phyloP scores from a whole-genome alignment of 352 stramenopile species.

The Phytophthora fragariaefolia region DNA sequence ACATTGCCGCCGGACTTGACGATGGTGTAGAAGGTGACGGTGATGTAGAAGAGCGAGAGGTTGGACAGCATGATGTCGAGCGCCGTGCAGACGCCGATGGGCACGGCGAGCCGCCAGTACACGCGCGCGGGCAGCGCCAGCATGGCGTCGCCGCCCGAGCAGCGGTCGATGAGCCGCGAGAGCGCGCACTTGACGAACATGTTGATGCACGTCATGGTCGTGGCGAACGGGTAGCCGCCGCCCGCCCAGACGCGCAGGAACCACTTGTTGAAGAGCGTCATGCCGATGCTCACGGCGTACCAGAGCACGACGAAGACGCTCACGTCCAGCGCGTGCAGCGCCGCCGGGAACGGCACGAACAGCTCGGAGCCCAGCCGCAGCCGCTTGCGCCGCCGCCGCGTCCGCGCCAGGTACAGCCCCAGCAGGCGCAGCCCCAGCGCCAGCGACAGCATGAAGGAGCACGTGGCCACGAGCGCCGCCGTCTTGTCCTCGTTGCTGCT shows the following conservation, averaged over 20 bases:
- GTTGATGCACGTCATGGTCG: slow-evolving; percentile 82
- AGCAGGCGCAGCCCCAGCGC: slow-evolving; percentile 54
- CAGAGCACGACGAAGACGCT: slow-evolving; percentile 77
- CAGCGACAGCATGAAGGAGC: slow-evolving; percentile 66
- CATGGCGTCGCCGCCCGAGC: slow-evolving; percentile 44
- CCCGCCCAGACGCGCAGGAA: slow-evolving; percentile 76
- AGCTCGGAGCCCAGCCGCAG: slow-evolving; percentile 23
- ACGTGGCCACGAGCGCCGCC: slow-evolving; percentile 55
- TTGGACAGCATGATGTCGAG: slow-evolving; percentile 88
- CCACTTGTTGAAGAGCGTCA: slow-evolving; percentile 90
- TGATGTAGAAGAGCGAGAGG: slow-evolving; percentile 88
- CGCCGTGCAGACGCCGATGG: slow-evolving; percentile 81
- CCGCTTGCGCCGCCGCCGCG: slow-evolving; percentile 28
- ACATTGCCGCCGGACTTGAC: slow-evolving; percentile 82
- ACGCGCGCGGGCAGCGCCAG: slow-evolving; percentile 37
- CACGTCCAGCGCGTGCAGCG: slow-evolving; percentile 67
- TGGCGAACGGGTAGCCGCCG: slow-evolving; percentile 76
- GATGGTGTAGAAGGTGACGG: slow-evolving; percentile 88
- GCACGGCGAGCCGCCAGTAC: slow-evolving; percentile 77
- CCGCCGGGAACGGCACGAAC: slow-evolving; percentile 34
- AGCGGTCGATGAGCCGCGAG: slow-evolving; percentile 61
- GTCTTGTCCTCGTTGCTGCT: slow-evolving; percentile 65
- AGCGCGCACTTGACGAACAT: slow-evolving; percentile 82
- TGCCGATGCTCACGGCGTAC: slow-evolving; percentile 87
- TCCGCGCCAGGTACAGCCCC: slow-evolving; percentile 40